Evolutionary conservation across 176 grass and related monocot species (phyloP).

Genomic region (Sorghum bicolor): Sorghum_bicolor_NCBIv3 NC_012872.2:64755001-64755500

Average conservation of each 20-base stretch:
- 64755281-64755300: slow-evolving; percentile 38
- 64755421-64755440: not conserved
- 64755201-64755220: slow-evolving; percentile 29
- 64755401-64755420: not conserved
- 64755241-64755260: slow-evolving; percentile 48
- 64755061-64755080: not conserved
- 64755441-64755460: slow-evolving; percentile 5
- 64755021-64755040: not conserved
- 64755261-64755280: slow-evolving; percentile 17
- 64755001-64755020: slow-evolving; percentile 45
- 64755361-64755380: slow-evolving; percentile 26
- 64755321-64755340: slow-evolving; percentile 24
- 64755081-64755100: not conserved
- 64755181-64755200: slow-evolving; percentile 39
- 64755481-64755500: slow-evolving; percentile 36
- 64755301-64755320: slow-evolving; percentile 7
- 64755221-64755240: slow-evolving; percentile 42
- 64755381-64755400: slow-evolving; percentile 64
- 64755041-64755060: not conserved
- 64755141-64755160: slow-evolving; percentile 56
- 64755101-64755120: not conserved
- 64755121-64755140: not conserved
- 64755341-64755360: slow-evolving; percentile 45
- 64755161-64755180: slow-evolving; percentile 43
- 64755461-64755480: slow-evolving; percentile 30